phyloP scores from a whole-genome alignment of 306 rosid genomes.

The Vigna nakashimae region DNA sequence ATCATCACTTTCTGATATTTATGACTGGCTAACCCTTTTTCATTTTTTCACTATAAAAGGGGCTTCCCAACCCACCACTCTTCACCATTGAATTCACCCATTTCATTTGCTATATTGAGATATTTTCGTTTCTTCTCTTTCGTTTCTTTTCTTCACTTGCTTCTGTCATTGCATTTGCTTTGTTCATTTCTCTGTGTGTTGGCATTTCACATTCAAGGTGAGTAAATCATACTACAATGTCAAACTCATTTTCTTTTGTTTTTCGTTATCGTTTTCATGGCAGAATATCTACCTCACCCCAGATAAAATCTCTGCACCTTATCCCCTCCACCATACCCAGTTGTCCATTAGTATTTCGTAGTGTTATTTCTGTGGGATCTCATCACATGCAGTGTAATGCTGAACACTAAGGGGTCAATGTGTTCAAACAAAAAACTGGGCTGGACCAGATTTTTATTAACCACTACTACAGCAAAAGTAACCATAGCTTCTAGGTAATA shows the following conservation, averaged over 20 bases:
- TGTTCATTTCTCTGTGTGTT: slow-evolving; percentile 4
- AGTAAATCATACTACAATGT: not conserved
- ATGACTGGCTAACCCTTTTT: not conserved
- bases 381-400: not conserved
- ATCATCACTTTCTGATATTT: not conserved
- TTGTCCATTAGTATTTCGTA: not conserved
- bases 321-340: not conserved
- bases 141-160: not conserved
- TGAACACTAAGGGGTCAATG: not conserved
- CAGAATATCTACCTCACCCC: not conserved
- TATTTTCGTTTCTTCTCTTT: not conserved
- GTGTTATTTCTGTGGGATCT: not conserved
- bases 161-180: not conserved
- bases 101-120: slow-evolving; percentile 1
- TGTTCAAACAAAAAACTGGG: not conserved
- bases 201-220: slow-evolving; percentile 30
- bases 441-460: not conserved
- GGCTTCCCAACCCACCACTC: not conserved
- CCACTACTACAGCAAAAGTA: slow-evolving; percentile 1
- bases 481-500: not conserved
- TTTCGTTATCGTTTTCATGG: not conserved
- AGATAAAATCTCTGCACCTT: not conserved
- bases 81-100: slow-evolving; percentile 30
- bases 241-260: not conserved
- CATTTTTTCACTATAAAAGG: slow-evolving; percentile 15